phyloP scores from a whole-genome alignment of 805 yeast species.

The Yarrowia bubula region DNA sequence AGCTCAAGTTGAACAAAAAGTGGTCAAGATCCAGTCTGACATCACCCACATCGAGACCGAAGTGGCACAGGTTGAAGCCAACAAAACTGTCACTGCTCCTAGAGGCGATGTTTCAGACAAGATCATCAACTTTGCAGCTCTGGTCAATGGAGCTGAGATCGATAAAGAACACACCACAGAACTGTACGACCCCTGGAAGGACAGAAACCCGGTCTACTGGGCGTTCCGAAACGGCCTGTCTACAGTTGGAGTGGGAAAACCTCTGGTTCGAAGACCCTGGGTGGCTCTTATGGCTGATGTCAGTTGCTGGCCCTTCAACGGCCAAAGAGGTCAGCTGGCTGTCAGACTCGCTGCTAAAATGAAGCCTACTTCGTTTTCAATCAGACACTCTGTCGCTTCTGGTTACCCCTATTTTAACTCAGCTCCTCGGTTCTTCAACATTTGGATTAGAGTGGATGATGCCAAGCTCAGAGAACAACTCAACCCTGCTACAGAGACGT shows the following conservation, averaged over 20 bases:
- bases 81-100: background rate
- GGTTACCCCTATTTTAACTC: constrained; percentile 17
- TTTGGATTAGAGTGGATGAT: constrained; percentile 36
- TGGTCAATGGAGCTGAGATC: constrained; percentile 34
- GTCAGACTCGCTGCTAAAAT: constrained; percentile 34
- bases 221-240: constrained; percentile 23
- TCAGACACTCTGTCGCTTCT: constrained; percentile 33
- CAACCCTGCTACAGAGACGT: background rate
- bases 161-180: constrained; percentile 33
- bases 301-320: constrained; percentile 40
- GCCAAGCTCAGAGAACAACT: constrained; percentile 25
- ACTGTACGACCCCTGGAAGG: constrained; percentile 30
- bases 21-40: background rate
- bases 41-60: background rate
- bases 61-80: constrained; percentile 10
- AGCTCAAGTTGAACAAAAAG: background rate
- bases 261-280: constrained; percentile 28
- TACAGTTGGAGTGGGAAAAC: constrained; percentile 30
- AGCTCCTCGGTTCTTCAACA: constrained; percentile 37
- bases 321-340: constrained; percentile 36
- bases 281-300: constrained; percentile 32
- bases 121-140: constrained; percentile 31
- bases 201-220: constrained; percentile 27
- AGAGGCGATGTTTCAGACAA: background rate
- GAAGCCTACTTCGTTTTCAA: constrained; percentile 32